Conservation (phyloP, 176 grass and related monocot genomes). For the Bromus sterilis region DNA sequence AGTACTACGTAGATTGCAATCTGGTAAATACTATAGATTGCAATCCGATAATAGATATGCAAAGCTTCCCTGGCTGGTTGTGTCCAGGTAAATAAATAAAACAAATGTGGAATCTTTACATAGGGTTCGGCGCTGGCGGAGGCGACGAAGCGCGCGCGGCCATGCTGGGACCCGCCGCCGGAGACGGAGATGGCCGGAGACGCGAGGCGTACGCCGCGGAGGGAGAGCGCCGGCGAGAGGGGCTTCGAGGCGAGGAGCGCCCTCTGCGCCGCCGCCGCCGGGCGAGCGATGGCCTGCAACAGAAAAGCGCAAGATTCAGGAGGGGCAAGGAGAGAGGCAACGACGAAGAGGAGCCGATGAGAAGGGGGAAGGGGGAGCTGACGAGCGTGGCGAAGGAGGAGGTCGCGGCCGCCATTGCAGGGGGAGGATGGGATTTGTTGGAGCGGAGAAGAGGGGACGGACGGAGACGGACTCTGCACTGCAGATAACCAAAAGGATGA, state of each 20-base stretch:
- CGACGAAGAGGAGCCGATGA: not conserved
- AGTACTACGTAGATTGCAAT: too few relatives aligned
- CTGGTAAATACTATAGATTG: too few relatives aligned
- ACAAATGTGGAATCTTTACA: conserved; percentile 23
- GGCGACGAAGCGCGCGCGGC: conserved; percentile 38
- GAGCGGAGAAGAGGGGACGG: not conserved
- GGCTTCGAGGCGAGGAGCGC: conserved; percentile 3
- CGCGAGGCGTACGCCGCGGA: conserved; percentile 3
- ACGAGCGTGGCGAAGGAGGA: conserved; percentile 41
- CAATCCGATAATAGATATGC: not conserved
- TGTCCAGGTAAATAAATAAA: not conserved
- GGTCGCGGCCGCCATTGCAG: conserved; percentile 29
- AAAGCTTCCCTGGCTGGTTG: not conserved
- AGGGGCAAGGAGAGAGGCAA: not conserved
- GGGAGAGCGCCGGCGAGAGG: conserved; percentile 2
- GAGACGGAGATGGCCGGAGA: conserved; percentile 19
- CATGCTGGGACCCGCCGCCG: not conserved
- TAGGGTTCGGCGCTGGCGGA: conserved; percentile 53
- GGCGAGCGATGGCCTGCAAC: conserved; percentile 48
- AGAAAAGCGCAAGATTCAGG: not conserved
- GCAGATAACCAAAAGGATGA: not conserved
- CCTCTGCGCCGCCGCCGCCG: conserved; percentile 11
- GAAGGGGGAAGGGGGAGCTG: not conserved
- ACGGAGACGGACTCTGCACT: not conserved
- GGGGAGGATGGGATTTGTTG: not conserved